Evolutionary conservation across 768 basidiomycete species (phyloP).

Genomic region (Russula foetens): DNA sequence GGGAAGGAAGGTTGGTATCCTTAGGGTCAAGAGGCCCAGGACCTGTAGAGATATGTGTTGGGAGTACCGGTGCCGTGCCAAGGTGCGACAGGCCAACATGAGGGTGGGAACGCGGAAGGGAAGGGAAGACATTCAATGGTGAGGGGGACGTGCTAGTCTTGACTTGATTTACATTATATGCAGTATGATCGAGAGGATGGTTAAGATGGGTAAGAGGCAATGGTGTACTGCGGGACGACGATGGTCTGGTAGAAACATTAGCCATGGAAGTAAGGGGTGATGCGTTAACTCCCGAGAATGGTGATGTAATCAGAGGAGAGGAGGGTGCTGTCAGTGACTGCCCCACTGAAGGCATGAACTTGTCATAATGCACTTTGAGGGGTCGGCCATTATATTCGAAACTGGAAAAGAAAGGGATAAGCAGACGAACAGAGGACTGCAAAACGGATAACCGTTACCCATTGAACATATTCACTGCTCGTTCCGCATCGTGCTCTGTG

Average conservation of each 20-base stretch:
- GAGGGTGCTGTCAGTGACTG: slow-evolving; percentile 17
- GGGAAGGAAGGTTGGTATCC: background rate
- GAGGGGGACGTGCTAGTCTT: background rate
- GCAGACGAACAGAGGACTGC: background rate
- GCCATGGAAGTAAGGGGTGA: slow-evolving; percentile 2
- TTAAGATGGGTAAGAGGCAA: background rate
- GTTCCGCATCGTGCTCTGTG: slow-evolving; percentile 73
- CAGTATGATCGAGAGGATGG: slow-evolving; percentile 3
- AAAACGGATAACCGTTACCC: slow-evolving; percentile 48
- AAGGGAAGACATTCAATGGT: background rate
- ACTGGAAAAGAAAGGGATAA: slow-evolving; percentile 32
- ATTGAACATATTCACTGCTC: slow-evolving; percentile 82
- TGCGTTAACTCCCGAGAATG: background rate
- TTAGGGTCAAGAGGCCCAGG: background rate
- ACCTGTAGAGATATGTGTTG: background rate
- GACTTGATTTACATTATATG: background rate
- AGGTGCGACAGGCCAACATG: background rate
- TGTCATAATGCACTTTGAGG: slow-evolving; percentile 90
- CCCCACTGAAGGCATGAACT: slow-evolving; percentile 43
- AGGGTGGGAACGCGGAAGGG: slow-evolving; percentile 9
- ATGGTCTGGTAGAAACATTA: slow-evolving; percentile 1
- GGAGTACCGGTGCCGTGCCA: background rate
- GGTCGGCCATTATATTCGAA: slow-evolving; percentile 83
- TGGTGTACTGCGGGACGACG: slow-evolving; percentile 5
- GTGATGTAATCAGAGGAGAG: slow-evolving; percentile 6